Evolutionary conservation across 306 rosid species (phyloP).

Genomic region (Arachis hypogaea): DNA sequence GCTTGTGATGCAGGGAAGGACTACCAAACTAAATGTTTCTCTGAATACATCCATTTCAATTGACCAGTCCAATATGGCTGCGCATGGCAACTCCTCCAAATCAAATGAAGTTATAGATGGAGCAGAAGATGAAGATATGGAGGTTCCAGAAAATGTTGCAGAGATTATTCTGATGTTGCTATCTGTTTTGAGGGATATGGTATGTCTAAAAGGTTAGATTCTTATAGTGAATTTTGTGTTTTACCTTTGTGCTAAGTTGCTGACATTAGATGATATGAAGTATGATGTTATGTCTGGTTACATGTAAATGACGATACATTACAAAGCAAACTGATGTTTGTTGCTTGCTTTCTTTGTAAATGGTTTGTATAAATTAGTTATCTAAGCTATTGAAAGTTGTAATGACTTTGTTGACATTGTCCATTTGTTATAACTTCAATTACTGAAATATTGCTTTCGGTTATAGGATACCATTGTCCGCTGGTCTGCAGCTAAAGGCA

Average conservation of each 20-base stretch:
- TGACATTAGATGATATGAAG: conserved; percentile 25
- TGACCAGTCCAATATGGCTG: conserved; percentile 46
- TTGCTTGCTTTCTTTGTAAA: conserved; percentile 30
- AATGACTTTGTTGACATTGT: conserved; percentile 1
- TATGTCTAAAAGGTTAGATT: conserved; percentile 62
- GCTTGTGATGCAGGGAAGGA: conserved; percentile 68
- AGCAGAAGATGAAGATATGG: conserved; percentile 81
- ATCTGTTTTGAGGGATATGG: conserved; percentile 92
- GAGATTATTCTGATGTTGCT: conserved; percentile 94
- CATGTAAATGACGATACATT: conserved; percentile 25
- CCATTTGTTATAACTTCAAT: background rate
- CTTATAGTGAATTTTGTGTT: conserved; percentile 43
- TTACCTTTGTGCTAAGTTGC: conserved; percentile 22
- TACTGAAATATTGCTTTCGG: conserved; percentile 33
- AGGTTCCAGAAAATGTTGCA: conserved; percentile 86
- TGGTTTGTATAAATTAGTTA: conserved; percentile 24
- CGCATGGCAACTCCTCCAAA: conserved; percentile 41
- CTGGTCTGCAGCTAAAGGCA: conserved; percentile 98
- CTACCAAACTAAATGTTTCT: conserved; percentile 60
- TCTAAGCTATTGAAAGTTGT: conserved; percentile 27
- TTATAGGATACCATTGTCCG: conserved; percentile 94
- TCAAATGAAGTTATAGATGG: conserved; percentile 44
- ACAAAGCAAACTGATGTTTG: conserved; percentile 22
- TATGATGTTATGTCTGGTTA: conserved; percentile 22
- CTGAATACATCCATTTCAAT: conserved; percentile 48